These are phyloP conservation scores for Geotrichum siamense DNA, from an alignment of 1,139 yeast genomes.

Conservation along the genomic window DNA sequence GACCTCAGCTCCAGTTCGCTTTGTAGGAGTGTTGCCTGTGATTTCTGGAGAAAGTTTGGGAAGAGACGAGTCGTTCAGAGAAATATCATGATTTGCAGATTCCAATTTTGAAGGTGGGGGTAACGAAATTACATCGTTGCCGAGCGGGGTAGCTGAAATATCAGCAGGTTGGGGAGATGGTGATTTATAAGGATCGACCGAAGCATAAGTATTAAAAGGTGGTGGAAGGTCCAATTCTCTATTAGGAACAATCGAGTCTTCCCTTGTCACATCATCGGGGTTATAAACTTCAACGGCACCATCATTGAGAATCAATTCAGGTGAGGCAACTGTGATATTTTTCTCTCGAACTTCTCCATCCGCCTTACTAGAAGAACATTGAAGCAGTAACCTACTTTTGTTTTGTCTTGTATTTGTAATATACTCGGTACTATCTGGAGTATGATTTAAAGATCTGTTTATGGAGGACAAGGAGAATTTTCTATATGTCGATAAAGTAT, in stretches of 20 bases:
- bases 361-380: constrained; percentile 9
- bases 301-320: constrained; percentile 8
- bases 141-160: background rate
- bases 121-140: constrained; percentile 2
- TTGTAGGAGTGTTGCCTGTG: constrained; percentile 3
- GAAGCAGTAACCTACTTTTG: background rate
- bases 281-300: constrained; percentile 3
- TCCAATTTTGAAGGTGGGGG: constrained; percentile 6
- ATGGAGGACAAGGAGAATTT: constrained; percentile 9
- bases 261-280: constrained; percentile 6
- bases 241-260: constrained; percentile 4
- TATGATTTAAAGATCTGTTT: constrained; percentile 6
- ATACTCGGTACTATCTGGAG: constrained; percentile 5
- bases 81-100: constrained; percentile 10
- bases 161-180: constrained; percentile 13
- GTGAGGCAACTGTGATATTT: constrained; percentile 9
- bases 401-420: background rate
- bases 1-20: constrained; percentile 7
- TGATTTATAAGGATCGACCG: constrained; percentile 13
- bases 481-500: constrained; percentile 2
- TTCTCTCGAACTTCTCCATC: background rate
- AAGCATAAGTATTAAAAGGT: constrained; percentile 7
- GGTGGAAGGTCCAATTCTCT: constrained; percentile 15
- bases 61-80: constrained; percentile 6
- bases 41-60: constrained; percentile 14